Evolutionary conservation across 352 stramenopile genomes (phyloP).

Genomic region (Phytophthora pinifolia): DNA sequence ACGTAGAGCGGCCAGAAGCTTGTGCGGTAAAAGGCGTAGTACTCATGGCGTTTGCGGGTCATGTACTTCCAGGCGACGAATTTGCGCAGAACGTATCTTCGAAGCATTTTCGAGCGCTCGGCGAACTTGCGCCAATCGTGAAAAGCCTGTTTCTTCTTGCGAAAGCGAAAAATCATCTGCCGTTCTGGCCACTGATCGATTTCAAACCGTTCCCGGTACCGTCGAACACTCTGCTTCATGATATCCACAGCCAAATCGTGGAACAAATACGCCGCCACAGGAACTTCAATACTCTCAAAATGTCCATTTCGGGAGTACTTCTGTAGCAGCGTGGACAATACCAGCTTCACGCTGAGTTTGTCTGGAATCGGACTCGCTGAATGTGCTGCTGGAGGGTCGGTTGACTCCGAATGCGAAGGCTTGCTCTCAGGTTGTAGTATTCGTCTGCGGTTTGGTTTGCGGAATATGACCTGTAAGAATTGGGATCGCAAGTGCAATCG

Average conservation of each 20-base stretch:
- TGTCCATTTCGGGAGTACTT: constrained; percentile 82
- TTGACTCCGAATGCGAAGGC: constrained; percentile 8
- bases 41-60: constrained; percentile 44
- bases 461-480: constrained; percentile 68
- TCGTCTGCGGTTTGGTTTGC: constrained; percentile 42
- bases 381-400: not conserved
- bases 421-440: constrained; percentile 24
- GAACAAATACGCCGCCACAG: constrained; percentile 48
- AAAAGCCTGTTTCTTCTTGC: constrained; percentile 57
- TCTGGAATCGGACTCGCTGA: constrained; percentile 22
- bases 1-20: constrained; percentile 84
- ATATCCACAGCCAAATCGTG: constrained; percentile 54
- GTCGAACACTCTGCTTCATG: constrained; percentile 46
- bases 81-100: constrained; percentile 48
- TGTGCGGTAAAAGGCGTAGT: constrained; percentile 58
- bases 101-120: constrained; percentile 37
- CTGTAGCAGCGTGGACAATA: constrained; percentile 66
- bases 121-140: constrained; percentile 50
- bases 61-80: constrained; percentile 68
- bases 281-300: constrained; percentile 62
- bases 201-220: constrained; percentile 40
- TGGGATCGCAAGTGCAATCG: constrained; percentile 48
- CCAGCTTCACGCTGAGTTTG: constrained; percentile 45
- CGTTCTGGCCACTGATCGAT: constrained; percentile 59
- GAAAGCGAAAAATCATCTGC: constrained; percentile 60